Evolutionary conservation across 805 yeast species (phyloP), one percentile per base, ranked within the genome.

Genomic region (Saccharomycopsis sp.): DNA sequence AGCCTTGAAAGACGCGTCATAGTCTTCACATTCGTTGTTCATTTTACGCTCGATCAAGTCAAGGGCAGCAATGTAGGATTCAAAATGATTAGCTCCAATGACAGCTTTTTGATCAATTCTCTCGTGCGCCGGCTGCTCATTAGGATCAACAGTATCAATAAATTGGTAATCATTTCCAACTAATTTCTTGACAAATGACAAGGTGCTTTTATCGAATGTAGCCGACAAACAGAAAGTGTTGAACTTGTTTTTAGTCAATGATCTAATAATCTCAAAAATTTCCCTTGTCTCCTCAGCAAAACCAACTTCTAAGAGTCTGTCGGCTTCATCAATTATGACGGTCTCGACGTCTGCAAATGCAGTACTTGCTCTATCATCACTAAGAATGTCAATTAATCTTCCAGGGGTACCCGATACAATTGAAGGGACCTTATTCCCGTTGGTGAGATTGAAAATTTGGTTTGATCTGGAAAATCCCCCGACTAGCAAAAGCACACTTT

Each of bases 351-450:
- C 70, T 46, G 70, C 68, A 46, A 77, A 71, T 8, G 72, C 69
- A 21, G 71, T 70, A 18, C 81, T 77, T 15, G 68, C 70, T 29
- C 70, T 72, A 23, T 76, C 78, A 57, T 78, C 78, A 44, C 71
- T 66, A 51, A 89, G 69, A 61, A 84, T 74, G 64, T 85, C 95
- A 56, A 77, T 68, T 57, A 91, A 76, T 71, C 97, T 81, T 63
- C 97, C 97, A 0, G 97, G 97, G 3, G 97, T 91, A 23, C 89
- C 94, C 58, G 90, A 87, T 50, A 89, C 79, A 64, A 91, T 81
- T 40, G 84, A 80, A 4, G 90, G 83, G 18, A 62, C 61, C 3
- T 66, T 61, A 65, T 57, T 63, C 66, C 56, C 61, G 41, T 59
- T 65, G 53, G 59, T 63, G 54, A 70, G 76, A 46, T 70, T 65